Conservation (phyloP, 129 eudicot species). For the Saposhnikovia divaricata region DNA sequence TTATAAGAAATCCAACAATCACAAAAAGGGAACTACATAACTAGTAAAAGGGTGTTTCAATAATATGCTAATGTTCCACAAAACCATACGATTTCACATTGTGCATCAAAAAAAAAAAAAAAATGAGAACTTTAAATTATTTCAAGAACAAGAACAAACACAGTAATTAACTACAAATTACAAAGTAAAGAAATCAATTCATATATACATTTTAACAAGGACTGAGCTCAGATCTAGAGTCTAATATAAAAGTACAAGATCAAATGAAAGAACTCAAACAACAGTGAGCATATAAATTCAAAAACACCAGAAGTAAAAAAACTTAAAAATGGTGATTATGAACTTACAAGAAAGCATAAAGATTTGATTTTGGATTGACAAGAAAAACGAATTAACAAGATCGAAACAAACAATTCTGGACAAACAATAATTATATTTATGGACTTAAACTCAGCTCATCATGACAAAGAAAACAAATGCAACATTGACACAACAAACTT, state of each 20-base stretch:
- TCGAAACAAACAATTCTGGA: too few relatives aligned
- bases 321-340: background rate
- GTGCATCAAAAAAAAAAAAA: too few relatives aligned
- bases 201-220: background rate
- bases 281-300: conserved; percentile 12
- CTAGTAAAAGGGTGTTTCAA: background rate
- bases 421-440: too few relatives aligned
- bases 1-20: background rate
- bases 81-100: background rate
- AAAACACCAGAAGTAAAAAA: conserved; percentile 9
- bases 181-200: background rate
- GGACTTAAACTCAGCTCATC: too few relatives aligned
- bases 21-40: background rate
- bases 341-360: conserved; percentile 7
- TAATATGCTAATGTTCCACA: background rate
- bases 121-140: background rate
- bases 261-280: background rate
- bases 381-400: too few relatives aligned
- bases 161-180: background rate
- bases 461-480: too few relatives aligned
- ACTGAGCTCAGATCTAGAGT: conserved; percentile 7
- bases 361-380: conserved; percentile 26
- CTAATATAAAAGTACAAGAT: conserved; percentile 2
- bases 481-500: too few relatives aligned
- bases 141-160: background rate